These are phyloP conservation scores for Nigrospora osmanthi DNA, from an alignment of 2,329 filamentous ascomycete species.

Conservation along the genomic window DNA sequence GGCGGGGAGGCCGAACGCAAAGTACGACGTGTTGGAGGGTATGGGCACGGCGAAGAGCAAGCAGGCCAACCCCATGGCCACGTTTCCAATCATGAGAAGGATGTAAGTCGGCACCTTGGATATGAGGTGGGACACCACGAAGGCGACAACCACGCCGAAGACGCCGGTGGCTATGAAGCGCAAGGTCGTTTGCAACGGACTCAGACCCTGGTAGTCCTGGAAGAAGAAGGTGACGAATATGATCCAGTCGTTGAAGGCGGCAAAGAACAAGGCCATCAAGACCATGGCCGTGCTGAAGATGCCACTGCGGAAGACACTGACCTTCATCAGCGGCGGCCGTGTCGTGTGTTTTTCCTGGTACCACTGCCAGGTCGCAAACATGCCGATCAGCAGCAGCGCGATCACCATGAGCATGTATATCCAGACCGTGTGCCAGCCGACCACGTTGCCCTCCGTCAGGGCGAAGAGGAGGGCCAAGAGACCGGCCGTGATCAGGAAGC, in stretches of 20 bases:
- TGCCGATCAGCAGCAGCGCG: conserved; percentile 44
- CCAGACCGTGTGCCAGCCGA: conserved; percentile 59
- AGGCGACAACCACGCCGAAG: conserved; percentile 47
- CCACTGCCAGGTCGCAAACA: conserved; percentile 55
- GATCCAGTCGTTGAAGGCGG: conserved; percentile 60
- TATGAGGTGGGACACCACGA: conserved; percentile 48
- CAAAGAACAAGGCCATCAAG: conserved; percentile 60
- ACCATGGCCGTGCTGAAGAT: conserved; percentile 56
- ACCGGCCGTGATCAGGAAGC: conserved; percentile 51
- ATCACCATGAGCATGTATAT: conserved; percentile 51
- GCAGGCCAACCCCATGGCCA: conserved; percentile 44
- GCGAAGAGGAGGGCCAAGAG: conserved; percentile 58
- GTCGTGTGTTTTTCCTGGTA: conserved; percentile 45
- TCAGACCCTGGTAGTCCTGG: conserved; percentile 57
- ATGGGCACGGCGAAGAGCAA: conserved; percentile 60
- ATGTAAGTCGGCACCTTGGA: conserved; percentile 49
- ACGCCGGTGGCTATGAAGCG: conserved; percentile 62
- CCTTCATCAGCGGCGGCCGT: conserved; percentile 54
- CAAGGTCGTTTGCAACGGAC: conserved; percentile 57
- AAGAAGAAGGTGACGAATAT: conserved; percentile 64
- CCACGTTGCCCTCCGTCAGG: conserved; percentile 61
- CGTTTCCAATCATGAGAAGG: conserved; percentile 49
- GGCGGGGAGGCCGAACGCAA: conserved; percentile 57
- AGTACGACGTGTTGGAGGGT: conserved; percentile 52
- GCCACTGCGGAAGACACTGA: conserved; percentile 53